A percentile compares a stretch with the other conserved stretches of the same genome.
These are phyloP conservation scores for Plasmodium sp. DNA, from an alignment of 169 alveolate species.

Conservation along the genomic window DNA sequence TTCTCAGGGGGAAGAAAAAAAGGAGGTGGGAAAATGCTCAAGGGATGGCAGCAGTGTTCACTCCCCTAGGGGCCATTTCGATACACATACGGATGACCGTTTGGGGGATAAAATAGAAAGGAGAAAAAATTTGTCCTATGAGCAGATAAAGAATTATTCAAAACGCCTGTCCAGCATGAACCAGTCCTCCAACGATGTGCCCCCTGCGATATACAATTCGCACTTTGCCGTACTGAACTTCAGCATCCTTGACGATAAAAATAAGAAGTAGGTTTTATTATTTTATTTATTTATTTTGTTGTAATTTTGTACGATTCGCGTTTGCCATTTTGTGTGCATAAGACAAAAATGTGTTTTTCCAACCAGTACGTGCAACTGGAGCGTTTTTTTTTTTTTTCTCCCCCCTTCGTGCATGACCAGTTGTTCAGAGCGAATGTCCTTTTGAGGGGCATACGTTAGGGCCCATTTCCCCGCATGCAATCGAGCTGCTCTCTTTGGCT, in stretches of 20 bases:
- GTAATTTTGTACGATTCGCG: neutral
- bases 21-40: neutral
- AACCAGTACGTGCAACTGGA: neutral
- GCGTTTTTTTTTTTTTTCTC: neutral
- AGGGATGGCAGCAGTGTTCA: neutral
- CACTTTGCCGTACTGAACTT: conserved; percentile 32
- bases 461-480: neutral
- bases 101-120: neutral
- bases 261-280: conserved; percentile 31
- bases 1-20: neutral
- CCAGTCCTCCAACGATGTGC: neutral
- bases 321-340: neutral
- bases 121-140: conserved; percentile 26
- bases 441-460: neutral
- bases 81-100: neutral
- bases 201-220: conserved; percentile 4
- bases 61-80: neutral
- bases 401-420: neutral
- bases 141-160: conserved; percentile 21
- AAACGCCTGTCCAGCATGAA: conserved; percentile 12
- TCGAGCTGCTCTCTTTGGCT: neutral
- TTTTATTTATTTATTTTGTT: neutral
- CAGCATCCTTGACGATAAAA: conserved; percentile 70
- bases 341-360: too few species aligned
- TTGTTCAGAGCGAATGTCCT: neutral